Percentiles rank a stretch among this genome's conserved stretches.
phyloP scores from a whole-genome alignment of 495 filamentous ascomycete genomes.

The Neurospora sp. region DNA sequence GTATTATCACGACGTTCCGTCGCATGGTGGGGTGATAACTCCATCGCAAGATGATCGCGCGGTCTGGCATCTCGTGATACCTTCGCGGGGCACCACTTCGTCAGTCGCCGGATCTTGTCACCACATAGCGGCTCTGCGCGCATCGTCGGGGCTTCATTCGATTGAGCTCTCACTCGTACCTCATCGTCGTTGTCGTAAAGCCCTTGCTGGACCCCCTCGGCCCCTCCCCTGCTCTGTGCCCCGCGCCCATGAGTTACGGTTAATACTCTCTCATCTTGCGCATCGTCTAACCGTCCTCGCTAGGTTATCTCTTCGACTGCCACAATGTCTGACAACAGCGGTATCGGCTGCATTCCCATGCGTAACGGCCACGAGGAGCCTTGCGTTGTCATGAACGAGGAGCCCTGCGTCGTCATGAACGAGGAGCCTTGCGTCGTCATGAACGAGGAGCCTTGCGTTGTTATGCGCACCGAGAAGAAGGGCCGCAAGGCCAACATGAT shows the following conservation, averaged over 20 bases:
- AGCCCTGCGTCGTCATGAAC: background rate
- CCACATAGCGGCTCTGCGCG: background rate
- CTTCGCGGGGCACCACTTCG: background rate
- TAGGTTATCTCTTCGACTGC: background rate
- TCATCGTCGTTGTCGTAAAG: background rate
- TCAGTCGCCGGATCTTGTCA: background rate
- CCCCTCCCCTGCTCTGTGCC: background rate
- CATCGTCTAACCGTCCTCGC: background rate
- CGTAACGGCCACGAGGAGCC: background rate
- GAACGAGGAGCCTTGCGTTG: background rate
- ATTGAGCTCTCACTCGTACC: background rate
- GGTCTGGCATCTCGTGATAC: background rate
- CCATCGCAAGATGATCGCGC: background rate
- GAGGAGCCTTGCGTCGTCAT: background rate
- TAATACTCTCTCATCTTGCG: background rate
- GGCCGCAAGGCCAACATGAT: background rate
- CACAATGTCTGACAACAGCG: background rate
- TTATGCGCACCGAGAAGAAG: background rate
- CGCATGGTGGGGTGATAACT: background rate
- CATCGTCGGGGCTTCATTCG: background rate
- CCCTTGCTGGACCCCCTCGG: background rate
- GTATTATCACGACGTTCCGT: background rate
- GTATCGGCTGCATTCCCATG: background rate
- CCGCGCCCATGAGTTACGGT: background rate
- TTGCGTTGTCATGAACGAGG: background rate